phyloP scores from a whole-genome alignment of 495 filamentous ascomycete genomes.

The Amniculicola lignicola region DNA sequence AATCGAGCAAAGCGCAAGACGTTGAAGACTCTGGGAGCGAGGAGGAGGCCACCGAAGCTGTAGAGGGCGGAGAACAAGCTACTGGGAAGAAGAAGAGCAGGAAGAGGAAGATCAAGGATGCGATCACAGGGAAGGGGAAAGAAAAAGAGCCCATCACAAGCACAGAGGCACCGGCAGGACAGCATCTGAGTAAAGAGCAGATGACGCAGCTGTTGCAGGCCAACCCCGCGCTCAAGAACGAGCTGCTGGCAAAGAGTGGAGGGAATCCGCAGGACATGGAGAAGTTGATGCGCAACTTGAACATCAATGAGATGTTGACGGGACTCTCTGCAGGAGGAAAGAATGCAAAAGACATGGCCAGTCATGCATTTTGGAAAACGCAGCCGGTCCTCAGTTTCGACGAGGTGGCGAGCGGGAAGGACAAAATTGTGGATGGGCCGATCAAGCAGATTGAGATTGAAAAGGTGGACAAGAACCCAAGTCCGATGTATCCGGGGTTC shows the following conservation, averaged over 20 bases:
- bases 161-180: constrained; percentile 12
- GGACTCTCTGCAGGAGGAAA: constrained; percentile 71
- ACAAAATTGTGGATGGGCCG: constrained; percentile 53
- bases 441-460: constrained; percentile 72
- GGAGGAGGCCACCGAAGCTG: constrained; percentile 17
- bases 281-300: constrained; percentile 68
- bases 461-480: constrained; percentile 67
- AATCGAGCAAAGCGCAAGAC: constrained; percentile 18
- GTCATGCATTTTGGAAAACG: constrained; percentile 97
- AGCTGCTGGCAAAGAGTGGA: constrained; percentile 43
- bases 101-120: constrained; percentile 47
- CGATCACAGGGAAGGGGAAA: constrained; percentile 26
- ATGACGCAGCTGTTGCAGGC: constrained; percentile 50
- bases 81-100: constrained; percentile 42
- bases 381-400: constrained; percentile 85
- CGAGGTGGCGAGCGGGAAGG: constrained; percentile 31
- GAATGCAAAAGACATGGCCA: constrained; percentile 91
- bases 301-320: constrained; percentile 75
- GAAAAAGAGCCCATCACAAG: background rate
- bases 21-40: constrained; percentile 14
- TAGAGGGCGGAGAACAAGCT: constrained; percentile 16
- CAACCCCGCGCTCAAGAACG: constrained; percentile 61
- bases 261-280: constrained; percentile 45
- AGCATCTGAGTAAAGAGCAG: constrained; percentile 37
- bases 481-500: constrained; percentile 68